Conservation (phyloP, 2,329 filamentous ascomycete genomes). For the Conoideocrella luteorostrata region DNA sequence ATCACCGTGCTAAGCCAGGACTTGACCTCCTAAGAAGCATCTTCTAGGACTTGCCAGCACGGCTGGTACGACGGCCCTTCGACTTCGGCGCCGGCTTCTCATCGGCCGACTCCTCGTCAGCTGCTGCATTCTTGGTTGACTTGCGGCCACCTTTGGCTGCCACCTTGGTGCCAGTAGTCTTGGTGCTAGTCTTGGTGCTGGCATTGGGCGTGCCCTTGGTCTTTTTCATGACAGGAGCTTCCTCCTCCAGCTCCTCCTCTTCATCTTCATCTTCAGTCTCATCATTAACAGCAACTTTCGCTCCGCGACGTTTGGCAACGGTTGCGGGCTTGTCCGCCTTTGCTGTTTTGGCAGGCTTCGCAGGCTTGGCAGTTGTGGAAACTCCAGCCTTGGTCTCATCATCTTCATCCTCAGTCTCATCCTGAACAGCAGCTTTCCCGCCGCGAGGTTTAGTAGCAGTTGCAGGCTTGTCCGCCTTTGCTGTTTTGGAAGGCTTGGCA, state of each 20-base stretch:
- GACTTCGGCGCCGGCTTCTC: slow-evolving; percentile 23
- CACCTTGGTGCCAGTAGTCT: slow-evolving; percentile 3
- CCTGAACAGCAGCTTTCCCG: slow-evolving; percentile 10
- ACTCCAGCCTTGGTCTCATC: slow-evolving; percentile 8
- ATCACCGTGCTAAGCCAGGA: too few species aligned
- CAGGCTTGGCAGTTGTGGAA: slow-evolving; percentile 1
- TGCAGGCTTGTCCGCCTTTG: neutral
- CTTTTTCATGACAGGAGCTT: slow-evolving; percentile 6
- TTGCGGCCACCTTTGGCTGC: slow-evolving; percentile 4
- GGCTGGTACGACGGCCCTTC: slow-evolving; percentile 12
- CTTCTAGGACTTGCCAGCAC: slow-evolving; percentile 18
- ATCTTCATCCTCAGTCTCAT: slow-evolving; percentile 7
- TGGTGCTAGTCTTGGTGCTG: slow-evolving; percentile 1
- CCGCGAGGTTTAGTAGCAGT: slow-evolving; percentile 2
- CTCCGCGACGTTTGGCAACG: slow-evolving; percentile 4
- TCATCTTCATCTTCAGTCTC: slow-evolving; percentile 10
- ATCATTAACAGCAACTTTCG: slow-evolving; percentile 9
- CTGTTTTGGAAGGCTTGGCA: too few species aligned
- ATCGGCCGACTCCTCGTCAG: slow-evolving; percentile 5
- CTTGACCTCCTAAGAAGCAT: too few species aligned
- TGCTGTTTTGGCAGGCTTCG: too few species aligned
- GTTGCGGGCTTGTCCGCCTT: neutral
- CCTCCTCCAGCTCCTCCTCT: neutral
- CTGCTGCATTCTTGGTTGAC: slow-evolving; percentile 6
- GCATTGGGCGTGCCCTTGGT: slow-evolving; percentile 8